A percentile compares a stretch with the other conserved stretches of the same genome.
These are phyloP conservation scores for Persicaria tinctoria DNA, from an alignment of 148 eudicot species.

Conservation along the genomic window DNA sequence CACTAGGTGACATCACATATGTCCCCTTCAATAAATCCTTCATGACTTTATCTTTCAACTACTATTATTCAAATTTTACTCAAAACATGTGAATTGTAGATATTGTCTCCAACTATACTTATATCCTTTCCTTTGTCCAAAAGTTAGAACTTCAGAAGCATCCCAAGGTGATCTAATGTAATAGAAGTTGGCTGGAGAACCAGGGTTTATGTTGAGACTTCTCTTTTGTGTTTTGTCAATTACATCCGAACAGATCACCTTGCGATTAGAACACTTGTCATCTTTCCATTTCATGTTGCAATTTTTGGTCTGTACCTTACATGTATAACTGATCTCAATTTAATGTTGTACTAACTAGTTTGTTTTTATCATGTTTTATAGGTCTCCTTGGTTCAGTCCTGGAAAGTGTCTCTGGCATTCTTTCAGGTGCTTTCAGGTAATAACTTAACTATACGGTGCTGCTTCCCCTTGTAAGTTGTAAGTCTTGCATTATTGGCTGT, in stretches of 20 bases:
- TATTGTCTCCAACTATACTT: background rate
- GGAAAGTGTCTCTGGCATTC: slow-evolving; percentile 67
- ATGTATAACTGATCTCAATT: background rate
- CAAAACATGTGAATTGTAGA: background rate
- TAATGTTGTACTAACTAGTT: background rate
- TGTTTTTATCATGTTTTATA: slow-evolving; percentile 22
- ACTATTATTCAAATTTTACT: background rate
- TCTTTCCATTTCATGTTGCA: background rate
- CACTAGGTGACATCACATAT: no score
- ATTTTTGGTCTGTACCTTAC: background rate
- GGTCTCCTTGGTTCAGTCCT: slow-evolving; percentile 70
- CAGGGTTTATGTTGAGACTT: background rate
- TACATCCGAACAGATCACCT: background rate
- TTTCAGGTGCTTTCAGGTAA: slow-evolving; percentile 72
- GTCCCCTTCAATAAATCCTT: no score
- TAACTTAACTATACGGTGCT: background rate
- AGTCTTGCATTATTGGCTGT: background rate
- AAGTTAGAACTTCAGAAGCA: background rate
- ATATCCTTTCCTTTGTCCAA: background rate
- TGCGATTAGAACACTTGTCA: background rate
- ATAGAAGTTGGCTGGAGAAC: background rate
- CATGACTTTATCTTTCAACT: no score
- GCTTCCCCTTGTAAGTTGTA: background rate
- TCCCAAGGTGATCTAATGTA: background rate
- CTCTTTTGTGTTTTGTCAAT: background rate